Evolutionary conservation across 1,284 basidiomycete species (phyloP), one percentile per base, ranked within the genome.

Genomic region (Papiliotrema nemorosa): DNA sequence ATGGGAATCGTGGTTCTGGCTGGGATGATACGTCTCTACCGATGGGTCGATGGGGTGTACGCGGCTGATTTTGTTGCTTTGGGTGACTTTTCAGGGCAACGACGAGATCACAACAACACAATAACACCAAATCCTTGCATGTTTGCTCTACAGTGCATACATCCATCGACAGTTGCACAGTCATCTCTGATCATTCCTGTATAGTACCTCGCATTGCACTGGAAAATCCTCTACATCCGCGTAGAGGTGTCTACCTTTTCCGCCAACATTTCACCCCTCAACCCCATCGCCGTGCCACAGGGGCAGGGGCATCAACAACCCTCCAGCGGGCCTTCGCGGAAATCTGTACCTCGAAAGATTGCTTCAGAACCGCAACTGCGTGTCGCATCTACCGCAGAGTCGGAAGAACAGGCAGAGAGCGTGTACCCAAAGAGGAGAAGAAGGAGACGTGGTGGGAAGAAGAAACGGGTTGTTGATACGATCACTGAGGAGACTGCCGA

Each of bases 31-130:
- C n/a, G n/a, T n/a, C n/a, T n/a, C n/a, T n/a, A n/a, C n/a, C n/a
- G n/a, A n/a, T n/a, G n/a, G n/a, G n/a, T n/a, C n/a, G n/a, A n/a
- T n/a, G n/a, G n/a, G n/a, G n/a, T n/a, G n/a, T n/a, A n/a, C 22
- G 45, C 36, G 45, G 27, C 45, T 44, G 42, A 27, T 33, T 44
- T 44, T 44, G 25, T 5, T 34, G 10, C 10, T 34, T n/a, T n/a
- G n/a, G n/a, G n/a, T n/a, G n/a, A n/a, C n/a, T n/a, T n/a, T n/a
- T n/a, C n/a, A n/a, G 33, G 10, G n/a, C 33, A 34, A 34, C 33
- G 10, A 34, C 33, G 10, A 34, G n/a, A 34, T 10, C 33, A 34
- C 10, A 34, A 10, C 33, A 34, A 34, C 33, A 34, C 33, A n/a
- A n/a, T n/a, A n/a, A n/a, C n/a, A n/a, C n/a, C n/a, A n/a, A n/a